A percentile compares a stretch with the other conserved stretches of the same genome.
Evolutionary conservation across 2,329 filamentous ascomycete genomes (phyloP).

Genomic region (Chaetomium strumarium): DNA sequence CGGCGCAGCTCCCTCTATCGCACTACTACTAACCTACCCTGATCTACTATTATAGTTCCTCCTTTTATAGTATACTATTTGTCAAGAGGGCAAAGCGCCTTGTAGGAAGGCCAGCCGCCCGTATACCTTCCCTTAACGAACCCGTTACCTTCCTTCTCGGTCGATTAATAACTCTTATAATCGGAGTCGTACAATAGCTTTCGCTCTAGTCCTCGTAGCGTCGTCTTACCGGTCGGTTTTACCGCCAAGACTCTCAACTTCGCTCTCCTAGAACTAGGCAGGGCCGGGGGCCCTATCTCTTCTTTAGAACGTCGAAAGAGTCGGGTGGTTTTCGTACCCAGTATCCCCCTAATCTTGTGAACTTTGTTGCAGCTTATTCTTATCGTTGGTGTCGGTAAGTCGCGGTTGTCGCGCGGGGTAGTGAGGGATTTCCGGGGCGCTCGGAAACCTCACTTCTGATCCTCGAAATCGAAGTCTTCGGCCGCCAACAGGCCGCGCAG

Average conservation of each 20-base stretch:
- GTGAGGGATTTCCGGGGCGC: not conserved
- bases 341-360: not conserved
- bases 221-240: not conserved
- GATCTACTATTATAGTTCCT: not conserved
- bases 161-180: not conserved
- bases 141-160: not conserved
- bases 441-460: not conserved
- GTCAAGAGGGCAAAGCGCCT: not conserved
- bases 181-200: not conserved
- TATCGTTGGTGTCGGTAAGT: not conserved
- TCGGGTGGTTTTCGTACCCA: conserved; percentile 2
- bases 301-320: conserved; percentile 2
- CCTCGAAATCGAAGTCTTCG: not conserved
- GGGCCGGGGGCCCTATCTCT: not conserved
- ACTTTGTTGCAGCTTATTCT: not conserved
- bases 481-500: not conserved
- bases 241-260: not conserved
- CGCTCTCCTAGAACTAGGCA: not conserved
- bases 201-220: not conserved
- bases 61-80: not conserved
- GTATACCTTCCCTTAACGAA: not conserved
- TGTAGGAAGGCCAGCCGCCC: too few species aligned
- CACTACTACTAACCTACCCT: not conserved
- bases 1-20: not conserved
- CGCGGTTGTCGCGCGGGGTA: not conserved